Conservation (phyloP, 441 rosid genomes). For the Eugenia klotzschiana region DNA sequence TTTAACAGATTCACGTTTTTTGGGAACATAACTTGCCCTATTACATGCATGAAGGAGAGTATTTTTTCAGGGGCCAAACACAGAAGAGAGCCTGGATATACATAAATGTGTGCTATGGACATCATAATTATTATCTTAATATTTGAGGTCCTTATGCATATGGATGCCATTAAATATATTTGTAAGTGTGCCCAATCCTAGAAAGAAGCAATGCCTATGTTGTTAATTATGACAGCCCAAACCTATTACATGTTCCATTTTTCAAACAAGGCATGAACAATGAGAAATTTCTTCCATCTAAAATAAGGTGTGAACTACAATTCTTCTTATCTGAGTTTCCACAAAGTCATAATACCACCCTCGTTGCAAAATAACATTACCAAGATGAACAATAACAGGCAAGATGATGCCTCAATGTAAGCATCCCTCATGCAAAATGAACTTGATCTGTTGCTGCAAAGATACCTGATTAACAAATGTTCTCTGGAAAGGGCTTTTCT, state of each 20-base stretch:
- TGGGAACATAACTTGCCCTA: neutral
- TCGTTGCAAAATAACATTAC: neutral
- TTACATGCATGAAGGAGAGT: neutral
- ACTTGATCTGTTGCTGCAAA: neutral
- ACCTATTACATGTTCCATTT: neutral
- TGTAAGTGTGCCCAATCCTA: neutral
- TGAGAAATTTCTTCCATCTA: neutral
- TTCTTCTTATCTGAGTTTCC: neutral
- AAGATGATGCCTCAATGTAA: neutral
- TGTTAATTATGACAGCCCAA: neutral
- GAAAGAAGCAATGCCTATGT: neutral
- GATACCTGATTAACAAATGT: constrained; percentile 89
- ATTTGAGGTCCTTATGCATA: neutral
- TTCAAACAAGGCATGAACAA: neutral
- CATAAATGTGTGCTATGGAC: neutral
- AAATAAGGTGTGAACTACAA: neutral
- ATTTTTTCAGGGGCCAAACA: neutral
- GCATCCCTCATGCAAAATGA: neutral
- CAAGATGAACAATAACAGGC: neutral
- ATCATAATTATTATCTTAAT: neutral
- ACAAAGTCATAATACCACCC: neutral
- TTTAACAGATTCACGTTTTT: neutral
- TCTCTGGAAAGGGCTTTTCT: constrained; percentile 85
- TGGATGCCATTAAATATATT: neutral
- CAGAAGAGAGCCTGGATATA: neutral